Evolutionary conservation across 345 rosid genomes (phyloP).

Genomic region (Heritiera fomes): DNA sequence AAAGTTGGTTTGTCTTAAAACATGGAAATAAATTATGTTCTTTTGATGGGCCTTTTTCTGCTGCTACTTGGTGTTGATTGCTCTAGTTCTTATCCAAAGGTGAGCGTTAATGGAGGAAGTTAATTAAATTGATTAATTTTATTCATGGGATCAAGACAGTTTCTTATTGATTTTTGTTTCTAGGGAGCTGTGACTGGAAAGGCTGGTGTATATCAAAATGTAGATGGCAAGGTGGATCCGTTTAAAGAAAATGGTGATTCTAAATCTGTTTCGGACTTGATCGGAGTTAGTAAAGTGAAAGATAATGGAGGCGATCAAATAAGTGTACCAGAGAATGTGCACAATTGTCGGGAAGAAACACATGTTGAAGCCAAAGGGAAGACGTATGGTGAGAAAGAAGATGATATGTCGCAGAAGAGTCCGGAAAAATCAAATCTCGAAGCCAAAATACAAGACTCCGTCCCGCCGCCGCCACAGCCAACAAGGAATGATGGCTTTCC

Average conservation of each 20-base stretch:
- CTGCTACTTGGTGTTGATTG: slow-evolving; percentile 33
- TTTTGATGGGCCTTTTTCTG: slow-evolving; percentile 39
- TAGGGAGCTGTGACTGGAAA: slow-evolving; percentile 36
- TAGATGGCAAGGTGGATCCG: slow-evolving; percentile 20
- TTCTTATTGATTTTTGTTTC: slow-evolving; percentile 10
- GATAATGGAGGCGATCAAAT: slow-evolving; percentile 16
- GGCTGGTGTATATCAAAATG: slow-evolving; percentile 26
- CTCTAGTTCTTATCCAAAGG: slow-evolving; percentile 42
- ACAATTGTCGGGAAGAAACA: background rate
- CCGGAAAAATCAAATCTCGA: background rate
- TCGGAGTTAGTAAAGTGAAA: slow-evolving; percentile 19
- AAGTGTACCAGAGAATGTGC: background rate
- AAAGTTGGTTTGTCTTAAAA: slow-evolving; percentile 31
- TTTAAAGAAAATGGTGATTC: slow-evolving; percentile 24
- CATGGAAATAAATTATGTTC: slow-evolving; percentile 40
- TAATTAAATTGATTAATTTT: background rate
- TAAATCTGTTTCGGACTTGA: slow-evolving; percentile 20
- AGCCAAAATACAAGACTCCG: slow-evolving; percentile 11
- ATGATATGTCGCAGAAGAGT: background rate
- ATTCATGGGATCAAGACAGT: background rate
- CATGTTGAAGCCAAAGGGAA: background rate
- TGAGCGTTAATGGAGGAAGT: slow-evolving; percentile 24
- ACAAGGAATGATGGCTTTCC: slow-evolving; percentile 38
- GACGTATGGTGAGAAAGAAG: background rate
- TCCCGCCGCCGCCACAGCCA: background rate